Evolutionary conservation across 805 yeast species (phyloP), one percentile per base, ranked within the genome.

Genomic region (Kluyveromyces siamensis): DNA sequence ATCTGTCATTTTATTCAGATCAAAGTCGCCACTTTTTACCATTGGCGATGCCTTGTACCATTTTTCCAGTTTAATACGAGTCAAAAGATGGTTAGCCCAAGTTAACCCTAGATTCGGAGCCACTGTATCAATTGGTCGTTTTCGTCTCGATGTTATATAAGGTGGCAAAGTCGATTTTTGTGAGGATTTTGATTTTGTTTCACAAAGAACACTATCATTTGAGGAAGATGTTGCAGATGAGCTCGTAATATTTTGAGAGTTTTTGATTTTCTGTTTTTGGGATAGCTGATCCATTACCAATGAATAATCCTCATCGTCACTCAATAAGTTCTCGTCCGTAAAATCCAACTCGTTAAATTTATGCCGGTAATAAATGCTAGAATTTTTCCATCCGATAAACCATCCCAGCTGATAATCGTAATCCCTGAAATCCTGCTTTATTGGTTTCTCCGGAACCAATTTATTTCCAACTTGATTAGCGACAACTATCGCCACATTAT

Each of bases 401-500:
- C 84, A 80, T 7, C 90, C 86, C 17, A 81, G 57, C 59, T 88
- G 96, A 58, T 80, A 78, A 48, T 83, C 84, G 45, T 75, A 66
- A 38, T 61, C 72, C 54, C 54, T 58, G n/a, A 61, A 56, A 37
- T 53, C 55, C 14, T 55, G 55, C n/a, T 41, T 47, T 6, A 45
- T 39, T 5, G 54, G 30, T 36, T 51, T 55, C 25, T 60, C 65
- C 1, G 47, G 44, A 25, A 59, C 35, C 7, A 61, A 62, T 37
- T 75, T 74, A 57, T 84, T 91, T 39, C 89, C 76, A 1, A 89
- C 87, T 63, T 90, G 96, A 57, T 90, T 89, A 0, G 89, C 77
- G 1, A 84, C 75, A 0, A 87, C 79, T 0, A 90, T 65, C 0
- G 95, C 84, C 5, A 85, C 59, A 19, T 74, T 64, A 58, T 70